Evolutionary conservation across 768 basidiomycete species (phyloP).

Genomic region (Serpula lacrymans): DNA sequence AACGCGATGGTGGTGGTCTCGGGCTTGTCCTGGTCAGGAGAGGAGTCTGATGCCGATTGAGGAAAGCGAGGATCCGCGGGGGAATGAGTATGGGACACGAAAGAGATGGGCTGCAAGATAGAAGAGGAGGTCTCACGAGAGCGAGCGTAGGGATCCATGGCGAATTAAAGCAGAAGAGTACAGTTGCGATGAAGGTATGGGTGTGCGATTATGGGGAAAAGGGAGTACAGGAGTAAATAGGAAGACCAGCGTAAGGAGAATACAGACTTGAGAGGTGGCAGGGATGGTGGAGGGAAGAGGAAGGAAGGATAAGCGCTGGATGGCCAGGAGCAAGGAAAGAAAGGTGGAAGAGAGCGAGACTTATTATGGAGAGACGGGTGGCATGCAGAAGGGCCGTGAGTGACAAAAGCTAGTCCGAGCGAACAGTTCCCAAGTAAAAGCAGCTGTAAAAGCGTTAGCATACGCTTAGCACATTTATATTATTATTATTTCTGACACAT

Average conservation of each 20-base stretch:
- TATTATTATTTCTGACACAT: no score
- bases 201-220: conserved; percentile 1
- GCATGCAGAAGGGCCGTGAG: conserved; percentile 20
- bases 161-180: conserved; percentile 6
- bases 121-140: conserved; percentile 13
- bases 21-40: conserved; percentile 22
- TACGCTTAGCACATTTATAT: no score
- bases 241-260: background rate
- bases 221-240: background rate
- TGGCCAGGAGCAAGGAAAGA: conserved; percentile 11
- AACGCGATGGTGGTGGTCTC: conserved; percentile 38
- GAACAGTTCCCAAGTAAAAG: no score
- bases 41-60: conserved; percentile 9
- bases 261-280: background rate
- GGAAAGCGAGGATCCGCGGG: conserved; percentile 19
- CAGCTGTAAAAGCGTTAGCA: no score
- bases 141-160: conserved; percentile 37
- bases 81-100: conserved; percentile 18
- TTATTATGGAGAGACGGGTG: background rate
- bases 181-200: no score
- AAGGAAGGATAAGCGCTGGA: conserved; percentile 2
- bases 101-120: conserved; percentile 17
- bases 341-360: conserved; percentile 17
- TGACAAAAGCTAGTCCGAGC: conserved; percentile 25
- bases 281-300: conserved; percentile 4